Base-by-base conservation (phyloP, 176 grass and related monocot species). In the Guadua angustifolia region DNA sequence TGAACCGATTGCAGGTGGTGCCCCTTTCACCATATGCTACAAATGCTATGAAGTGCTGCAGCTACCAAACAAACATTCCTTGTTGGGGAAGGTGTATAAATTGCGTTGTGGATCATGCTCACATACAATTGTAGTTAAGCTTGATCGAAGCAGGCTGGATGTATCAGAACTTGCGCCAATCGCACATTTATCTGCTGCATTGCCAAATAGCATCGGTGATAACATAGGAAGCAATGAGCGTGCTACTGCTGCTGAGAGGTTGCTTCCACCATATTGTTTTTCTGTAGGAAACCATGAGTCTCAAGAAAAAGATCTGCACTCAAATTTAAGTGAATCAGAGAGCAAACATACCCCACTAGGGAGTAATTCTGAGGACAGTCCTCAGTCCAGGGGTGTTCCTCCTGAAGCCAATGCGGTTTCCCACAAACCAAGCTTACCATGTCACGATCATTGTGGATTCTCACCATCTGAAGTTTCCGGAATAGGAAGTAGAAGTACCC, bases 31-130 rank as follows among this genome's bases (percentile, higher is more conserved):
- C 11, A 74, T 95, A 83, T 98, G 95, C 77, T 98, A 86, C 77
- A 98, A 91, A 71, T 98, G 95, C 60, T 90, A 86, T 35, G 93
- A 98, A 90, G 88, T 98, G 58, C 83, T 98, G 24, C 91, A 93
- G 74, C 66, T 98, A 79, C 93, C 93, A 39, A 87, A 80, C 17
- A 90, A 85, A 74, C 80, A 40, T 73, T 84, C 84, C 47, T 69
- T 51, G 26, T 66, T 64, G 46, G 82, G 82, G 9, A 94, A 95
- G 63, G 91, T 90, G 78, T 79, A 92, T 89, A 95, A 88, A 55
- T 66, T 95, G 77, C 75, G 77, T 16, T 98, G 95, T 81, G 95
- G 93, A 42, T 92, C 93, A 47, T 98, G 95, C 87, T 95, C 90
- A 24, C 89, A 90, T 75, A 77, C 89, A 58, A 93, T 92, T 83